phyloP scores from a whole-genome alignment of 441 rosid species.

The Gossypium gossypioides region DNA sequence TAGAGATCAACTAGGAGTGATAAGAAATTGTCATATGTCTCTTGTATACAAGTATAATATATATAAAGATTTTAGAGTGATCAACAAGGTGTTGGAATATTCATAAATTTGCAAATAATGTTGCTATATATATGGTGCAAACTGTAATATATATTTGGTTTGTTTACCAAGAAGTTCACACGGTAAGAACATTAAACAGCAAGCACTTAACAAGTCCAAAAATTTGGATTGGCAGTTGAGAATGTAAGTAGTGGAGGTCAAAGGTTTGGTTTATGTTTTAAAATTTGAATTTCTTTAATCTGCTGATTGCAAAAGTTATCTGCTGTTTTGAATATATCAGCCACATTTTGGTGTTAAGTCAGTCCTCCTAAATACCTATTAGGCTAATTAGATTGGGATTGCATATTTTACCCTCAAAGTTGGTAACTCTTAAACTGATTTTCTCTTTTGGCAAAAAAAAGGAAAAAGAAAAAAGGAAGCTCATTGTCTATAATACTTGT shows the following conservation, averaged over 20 bases:
- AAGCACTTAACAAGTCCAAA: background rate
- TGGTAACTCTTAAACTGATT: background rate
- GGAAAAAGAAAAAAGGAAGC: background rate
- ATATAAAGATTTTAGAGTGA: background rate
- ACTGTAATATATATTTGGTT: background rate
- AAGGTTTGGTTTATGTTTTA: background rate
- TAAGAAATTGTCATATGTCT: background rate
- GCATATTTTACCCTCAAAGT: conserved; percentile 1
- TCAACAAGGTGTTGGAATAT: background rate
- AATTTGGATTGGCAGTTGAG: background rate
- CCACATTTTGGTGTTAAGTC: background rate
- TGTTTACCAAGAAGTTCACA: background rate
- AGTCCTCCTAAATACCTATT: background rate
- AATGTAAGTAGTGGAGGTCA: background rate
- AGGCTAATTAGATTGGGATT: background rate
- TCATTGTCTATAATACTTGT: background rate
- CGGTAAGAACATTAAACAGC: background rate
- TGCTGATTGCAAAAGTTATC: background rate
- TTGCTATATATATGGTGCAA: background rate
- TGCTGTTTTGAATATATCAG: background rate
- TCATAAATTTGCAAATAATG: background rate
- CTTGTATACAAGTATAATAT: background rate
- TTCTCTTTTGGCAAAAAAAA: background rate
- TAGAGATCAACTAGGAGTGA: background rate
- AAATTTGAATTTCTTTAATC: background rate